Base-by-base conservation (phyloP, 192 early-diverging fungal genomes). In the Geranomyces variabilis region DNA sequence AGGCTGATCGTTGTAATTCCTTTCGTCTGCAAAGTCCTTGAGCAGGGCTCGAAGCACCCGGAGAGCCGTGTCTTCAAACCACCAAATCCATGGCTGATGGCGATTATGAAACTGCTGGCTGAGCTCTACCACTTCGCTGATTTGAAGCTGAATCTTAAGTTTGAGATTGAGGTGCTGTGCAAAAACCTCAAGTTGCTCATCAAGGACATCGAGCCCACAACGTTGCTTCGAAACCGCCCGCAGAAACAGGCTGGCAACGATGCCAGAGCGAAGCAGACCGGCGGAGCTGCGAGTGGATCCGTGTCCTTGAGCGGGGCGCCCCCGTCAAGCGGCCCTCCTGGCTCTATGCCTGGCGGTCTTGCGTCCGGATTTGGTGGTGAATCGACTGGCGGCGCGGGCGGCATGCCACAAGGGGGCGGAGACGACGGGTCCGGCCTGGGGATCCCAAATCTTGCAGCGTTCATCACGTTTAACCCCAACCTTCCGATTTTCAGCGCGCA, bases 21-120 rank as follows among this genome's bases (percentile, higher is more conserved):
- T 36, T 99, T 99, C 75, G 93, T 96, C 10, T 99, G 97, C 84
- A 97, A 98, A 78, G 93, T 98, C 0, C 81, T 99, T 56, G 95
- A 97, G 70, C 94, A 96, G 77, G 88, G 91, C 56, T 83, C 83
- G 26, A 84, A 86, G 47, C 33, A 64, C 43, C 41, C 63, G 21
- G 41, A 64, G 43, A 94, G 90, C 69, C 92, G 87, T 59, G 90
- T 98, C 3, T 99, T 99, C 80, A 90, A 89, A 60, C 93, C 93
- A 13, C 96, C 97, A 31, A 97, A 96, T 80, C 97, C 97, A 17
- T 99, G 97, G 97, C 74, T 99, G 47, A 94, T 99, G 89, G 93
- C 93, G 33, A 94, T 96, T 64, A 87, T 99, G 86, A 87, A 87
- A 56, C 84, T 98, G 17, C 79, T 99, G 45, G 90, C 92, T 2